Base-by-base conservation (phyloP, 140 eudicot species). In the Ambrosia hybrid region DNA sequence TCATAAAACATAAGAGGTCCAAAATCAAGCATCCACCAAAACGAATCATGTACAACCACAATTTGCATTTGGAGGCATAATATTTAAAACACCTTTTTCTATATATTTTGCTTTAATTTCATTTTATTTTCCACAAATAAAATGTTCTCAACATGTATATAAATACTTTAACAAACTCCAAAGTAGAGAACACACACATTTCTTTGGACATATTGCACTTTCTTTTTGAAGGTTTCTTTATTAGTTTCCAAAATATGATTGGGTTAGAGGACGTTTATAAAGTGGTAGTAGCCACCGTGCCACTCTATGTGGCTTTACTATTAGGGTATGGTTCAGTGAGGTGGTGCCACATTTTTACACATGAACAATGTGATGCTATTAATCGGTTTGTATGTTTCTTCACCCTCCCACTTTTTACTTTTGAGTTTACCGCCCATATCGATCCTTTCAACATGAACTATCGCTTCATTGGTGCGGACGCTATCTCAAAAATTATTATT, bases 371-470 rank as follows among this genome's bases (percentile, higher is more conserved):
- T 11, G 82, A 91, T 11, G 89, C 94, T 57, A 83, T 91, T 48
- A 91, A 91, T 67, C 82, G 84, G 6, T 77, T 91, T 2, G 94
- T 86, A 21, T 89, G 91, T 58, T 85, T 63, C 45, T 88, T 91
- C 64, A 89, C 94, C 21, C 84, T 88, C 30, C 97, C 97, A 21
- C 84, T 91, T 62, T 91, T 91, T 75, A 83, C 88, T 2, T 91
- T 91, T 16, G 97, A 91, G 56, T 91, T 91, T 84, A 81, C 94
- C 3, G 89, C 91, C 45, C 89, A 91, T 26, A 80, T 85, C 6
- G 87, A 91, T 60, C 97, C 97, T 0, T 91, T 86, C 80, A 75
- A 80, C 37, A 80, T 85, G 97, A 91, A 91, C 70, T 88, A 82
- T 57, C 73, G 33, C 7, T 81, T 91, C 79, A 80, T 91, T 5